Evolutionary conservation across 805 yeast genomes (phyloP).

Genomic region (Candida chauliodis): DNA sequence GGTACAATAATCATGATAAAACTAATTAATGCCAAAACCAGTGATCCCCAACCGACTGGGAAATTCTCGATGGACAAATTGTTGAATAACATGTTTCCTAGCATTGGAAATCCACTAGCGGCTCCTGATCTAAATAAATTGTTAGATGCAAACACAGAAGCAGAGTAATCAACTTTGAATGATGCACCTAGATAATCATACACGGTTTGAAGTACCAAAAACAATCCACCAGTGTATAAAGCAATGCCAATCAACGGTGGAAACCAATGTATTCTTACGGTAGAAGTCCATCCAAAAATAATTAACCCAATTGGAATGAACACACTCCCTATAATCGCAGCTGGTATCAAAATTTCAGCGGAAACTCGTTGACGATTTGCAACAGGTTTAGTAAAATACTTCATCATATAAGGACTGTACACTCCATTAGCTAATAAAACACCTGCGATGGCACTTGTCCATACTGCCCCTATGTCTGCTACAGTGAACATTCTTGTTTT

Average conservation of each 20-base stretch:
- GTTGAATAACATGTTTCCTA: constrained; percentile 56
- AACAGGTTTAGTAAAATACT: constrained; percentile 18
- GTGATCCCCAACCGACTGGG: constrained; percentile 60
- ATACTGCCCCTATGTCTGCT: constrained; percentile 48
- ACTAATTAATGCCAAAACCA: constrained; percentile 42
- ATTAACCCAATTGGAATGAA: constrained; percentile 42
- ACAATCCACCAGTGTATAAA: constrained; percentile 36
- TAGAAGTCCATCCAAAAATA: constrained; percentile 50
- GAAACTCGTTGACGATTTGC: constrained; percentile 11
- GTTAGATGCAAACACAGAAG: constrained; percentile 56
- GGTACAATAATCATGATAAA: constrained; percentile 46
- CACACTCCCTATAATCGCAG: constrained; percentile 33
- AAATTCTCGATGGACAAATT: constrained; percentile 46
- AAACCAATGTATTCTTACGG: constrained; percentile 44
- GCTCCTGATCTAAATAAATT: constrained; percentile 46
- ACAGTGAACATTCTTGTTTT: constrained; percentile 44
- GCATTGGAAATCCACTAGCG: constrained; percentile 57
- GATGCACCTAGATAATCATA: constrained; percentile 48
- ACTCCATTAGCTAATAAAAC: constrained; percentile 34
- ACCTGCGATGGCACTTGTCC: constrained; percentile 47
- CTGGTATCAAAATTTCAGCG: constrained; percentile 40
- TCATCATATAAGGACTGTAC: constrained; percentile 24
- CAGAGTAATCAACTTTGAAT: constrained; percentile 42
- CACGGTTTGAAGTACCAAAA: constrained; percentile 48
- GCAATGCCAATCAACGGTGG: constrained; percentile 43